A percentile compares a stretch with the other conserved stretches of the same genome.
phyloP scores from a whole-genome alignment of 768 basidiomycete genomes.

The Suillus subaureus region DNA sequence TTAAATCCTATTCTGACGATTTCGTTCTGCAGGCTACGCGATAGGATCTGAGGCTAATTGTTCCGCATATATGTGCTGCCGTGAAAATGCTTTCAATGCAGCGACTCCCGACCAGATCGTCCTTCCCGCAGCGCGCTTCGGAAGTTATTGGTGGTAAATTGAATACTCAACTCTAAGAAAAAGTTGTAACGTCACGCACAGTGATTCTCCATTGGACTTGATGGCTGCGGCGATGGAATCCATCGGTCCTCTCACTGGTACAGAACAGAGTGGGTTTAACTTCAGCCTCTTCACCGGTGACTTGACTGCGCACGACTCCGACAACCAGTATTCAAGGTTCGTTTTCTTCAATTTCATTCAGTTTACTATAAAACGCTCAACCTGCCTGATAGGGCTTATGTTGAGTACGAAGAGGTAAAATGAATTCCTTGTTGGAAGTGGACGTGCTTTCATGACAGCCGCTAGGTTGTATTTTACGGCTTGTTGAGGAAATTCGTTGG shows the following conservation, averaged over 20 bases:
- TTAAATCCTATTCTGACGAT: neutral
- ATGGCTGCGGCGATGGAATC: conserved; percentile 59
- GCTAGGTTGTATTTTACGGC: conserved; percentile 59
- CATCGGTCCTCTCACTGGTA: conserved; percentile 66
- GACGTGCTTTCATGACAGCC: conserved; percentile 3
- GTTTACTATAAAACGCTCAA: neutral
- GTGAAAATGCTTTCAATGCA: conserved; percentile 49
- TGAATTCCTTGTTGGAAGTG: neutral
- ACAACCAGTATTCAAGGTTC: conserved; percentile 63
- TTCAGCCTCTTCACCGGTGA: conserved; percentile 76
- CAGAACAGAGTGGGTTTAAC: conserved; percentile 58
- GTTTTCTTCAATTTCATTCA: conserved; percentile 10
- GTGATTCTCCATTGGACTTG: conserved; percentile 65
- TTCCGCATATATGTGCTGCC: conserved; percentile 63
- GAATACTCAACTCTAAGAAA: neutral
- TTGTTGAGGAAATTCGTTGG: conserved; percentile 61
- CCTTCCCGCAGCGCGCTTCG: conserved; percentile 64
- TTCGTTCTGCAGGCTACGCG: conserved; percentile 51
- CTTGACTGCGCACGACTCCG: conserved; percentile 70
- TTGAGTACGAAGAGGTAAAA: conserved; percentile 60
- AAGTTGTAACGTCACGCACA: conserved; percentile 15
- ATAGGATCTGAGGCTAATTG: conserved; percentile 76
- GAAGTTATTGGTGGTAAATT: conserved; percentile 53
- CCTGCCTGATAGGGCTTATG: conserved; percentile 45
- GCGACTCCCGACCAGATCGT: conserved; percentile 49